Conservation (phyloP, 352 stramenopile species). For the Globisporangium heterothallicum region DNA sequence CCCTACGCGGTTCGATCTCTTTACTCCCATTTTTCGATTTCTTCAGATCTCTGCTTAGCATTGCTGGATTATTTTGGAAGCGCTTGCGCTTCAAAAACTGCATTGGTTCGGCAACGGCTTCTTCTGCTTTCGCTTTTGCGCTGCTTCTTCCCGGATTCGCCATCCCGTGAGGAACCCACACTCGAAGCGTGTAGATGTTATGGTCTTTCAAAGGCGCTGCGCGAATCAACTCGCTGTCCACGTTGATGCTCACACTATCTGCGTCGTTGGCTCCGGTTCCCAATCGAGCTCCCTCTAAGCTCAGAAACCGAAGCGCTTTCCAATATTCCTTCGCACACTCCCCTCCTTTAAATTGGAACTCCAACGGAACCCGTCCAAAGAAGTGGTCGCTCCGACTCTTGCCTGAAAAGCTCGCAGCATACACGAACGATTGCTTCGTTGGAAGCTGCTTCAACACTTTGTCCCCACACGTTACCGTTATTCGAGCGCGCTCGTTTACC, state of each 20-base stretch:
- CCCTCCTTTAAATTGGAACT: slow-evolving; percentile 33
- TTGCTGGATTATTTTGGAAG: slow-evolving; percentile 20
- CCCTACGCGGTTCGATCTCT: slow-evolving; percentile 13
- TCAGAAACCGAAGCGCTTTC: slow-evolving; percentile 68
- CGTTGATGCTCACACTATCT: slow-evolving; percentile 40
- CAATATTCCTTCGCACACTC: slow-evolving; percentile 62
- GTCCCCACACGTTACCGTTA: slow-evolving; percentile 49
- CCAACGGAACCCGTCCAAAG: slow-evolving; percentile 46
- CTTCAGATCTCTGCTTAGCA: not conserved
- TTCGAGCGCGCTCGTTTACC: slow-evolving; percentile 40
- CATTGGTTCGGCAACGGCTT: slow-evolving; percentile 29
- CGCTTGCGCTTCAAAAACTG: slow-evolving; percentile 53
- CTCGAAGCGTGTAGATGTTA: slow-evolving; percentile 61
- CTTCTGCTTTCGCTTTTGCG: slow-evolving; percentile 50
- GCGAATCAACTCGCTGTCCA: slow-evolving; percentile 51
- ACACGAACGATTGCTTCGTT: slow-evolving; percentile 53
- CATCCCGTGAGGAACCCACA: slow-evolving; percentile 58
- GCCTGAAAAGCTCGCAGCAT: slow-evolving; percentile 50
- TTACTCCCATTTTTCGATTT: not conserved
- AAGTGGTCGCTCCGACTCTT: slow-evolving; percentile 50
- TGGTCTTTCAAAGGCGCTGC: slow-evolving; percentile 53
- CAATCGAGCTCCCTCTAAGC: slow-evolving; percentile 53
- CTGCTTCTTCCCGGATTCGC: slow-evolving; percentile 32
- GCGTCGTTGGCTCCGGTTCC: slow-evolving; percentile 27
- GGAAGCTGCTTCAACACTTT: slow-evolving; percentile 49